phyloP scores from a whole-genome alignment of 768 basidiomycete genomes.

The Mycena galericulata region DNA sequence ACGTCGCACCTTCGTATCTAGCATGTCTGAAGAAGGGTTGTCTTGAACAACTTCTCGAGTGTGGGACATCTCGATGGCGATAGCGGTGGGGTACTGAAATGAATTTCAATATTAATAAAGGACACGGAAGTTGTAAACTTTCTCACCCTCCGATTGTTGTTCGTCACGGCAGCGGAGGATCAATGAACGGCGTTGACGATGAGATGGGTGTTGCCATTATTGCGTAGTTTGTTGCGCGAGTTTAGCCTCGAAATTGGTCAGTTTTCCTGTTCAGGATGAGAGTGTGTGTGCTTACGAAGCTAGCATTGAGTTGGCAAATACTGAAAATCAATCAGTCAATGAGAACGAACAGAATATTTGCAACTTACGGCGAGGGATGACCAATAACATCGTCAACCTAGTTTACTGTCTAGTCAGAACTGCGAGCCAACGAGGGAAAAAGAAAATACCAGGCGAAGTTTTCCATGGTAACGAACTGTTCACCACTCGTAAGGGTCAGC shows the following conservation, averaged over 20 bases:
- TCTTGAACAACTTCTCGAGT: constrained; percentile 1
- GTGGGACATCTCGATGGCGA: constrained; percentile 21
- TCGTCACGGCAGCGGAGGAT: not conserved
- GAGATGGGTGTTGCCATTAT: not conserved
- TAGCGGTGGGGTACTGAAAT: not conserved
- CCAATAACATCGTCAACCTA: constrained; percentile 12
- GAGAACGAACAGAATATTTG: not conserved
- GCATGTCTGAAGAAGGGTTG: no score
- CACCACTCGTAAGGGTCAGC: not conserved
- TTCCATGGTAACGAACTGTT: constrained; percentile 21
- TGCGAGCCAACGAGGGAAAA: not conserved
- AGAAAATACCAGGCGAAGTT: constrained; percentile 11
- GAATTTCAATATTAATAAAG: not conserved
- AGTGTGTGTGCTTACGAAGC: not conserved
- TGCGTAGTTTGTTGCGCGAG: constrained; percentile 11
- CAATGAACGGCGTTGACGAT: not conserved
- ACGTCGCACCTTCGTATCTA: not conserved
- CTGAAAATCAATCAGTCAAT: not conserved
- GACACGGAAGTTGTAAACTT: not conserved
- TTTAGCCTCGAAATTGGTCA: not conserved
- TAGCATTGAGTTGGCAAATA: constrained; percentile 21
- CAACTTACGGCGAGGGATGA: constrained; percentile 16
- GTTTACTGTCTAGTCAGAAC: not conserved
- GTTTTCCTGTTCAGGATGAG: not conserved
- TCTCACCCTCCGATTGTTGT: constrained; percentile 7